These are phyloP conservation scores for Boletus speciosus DNA, from an alignment of 768 basidiomycete species.

Conservation along the genomic window DNA sequence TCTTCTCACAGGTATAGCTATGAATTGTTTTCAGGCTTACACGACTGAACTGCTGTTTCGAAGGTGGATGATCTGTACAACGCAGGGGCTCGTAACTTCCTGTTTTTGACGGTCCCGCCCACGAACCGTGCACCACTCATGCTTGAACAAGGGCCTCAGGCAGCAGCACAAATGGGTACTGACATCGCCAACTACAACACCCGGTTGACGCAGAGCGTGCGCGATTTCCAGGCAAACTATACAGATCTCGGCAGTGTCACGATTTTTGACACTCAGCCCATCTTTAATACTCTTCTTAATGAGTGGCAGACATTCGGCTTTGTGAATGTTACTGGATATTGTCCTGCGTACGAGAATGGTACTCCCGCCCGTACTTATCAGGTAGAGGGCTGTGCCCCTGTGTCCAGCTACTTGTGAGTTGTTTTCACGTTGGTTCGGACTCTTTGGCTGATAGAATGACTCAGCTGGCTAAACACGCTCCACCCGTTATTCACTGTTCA, in stretches of 20 bases:
- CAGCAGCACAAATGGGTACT: slow-evolving; percentile 27
- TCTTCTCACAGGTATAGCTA: slow-evolving; percentile 28
- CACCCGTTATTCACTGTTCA: slow-evolving; percentile 65
- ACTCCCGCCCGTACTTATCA: slow-evolving; percentile 52
- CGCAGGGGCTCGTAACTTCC: slow-evolving; percentile 56
- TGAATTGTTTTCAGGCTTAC: background rate
- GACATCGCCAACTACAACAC: slow-evolving; percentile 50
- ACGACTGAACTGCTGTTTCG: background rate
- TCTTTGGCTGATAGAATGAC: background rate
- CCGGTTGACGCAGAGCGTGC: slow-evolving; percentile 38
- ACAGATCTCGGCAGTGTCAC: slow-evolving; percentile 42
- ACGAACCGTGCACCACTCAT: slow-evolving; percentile 56
- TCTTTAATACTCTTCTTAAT: slow-evolving; percentile 59
- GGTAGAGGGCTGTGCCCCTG: slow-evolving; percentile 55
- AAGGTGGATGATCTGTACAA: slow-evolving; percentile 22
- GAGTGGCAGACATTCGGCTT: slow-evolving; percentile 51
- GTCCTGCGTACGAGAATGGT: slow-evolving; percentile 56
- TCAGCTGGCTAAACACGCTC: slow-evolving; percentile 58
- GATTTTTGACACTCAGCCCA: slow-evolving; percentile 53
- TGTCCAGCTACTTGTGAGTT: slow-evolving; percentile 62
- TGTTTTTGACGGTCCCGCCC: slow-evolving; percentile 62
- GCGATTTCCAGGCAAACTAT: slow-evolving; percentile 40
- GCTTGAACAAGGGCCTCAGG: slow-evolving; percentile 33
- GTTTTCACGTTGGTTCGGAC: background rate
- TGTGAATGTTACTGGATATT: slow-evolving; percentile 56